A percentile compares a stretch with the other conserved stretches of the same genome.
Evolutionary conservation across 345 rosid genomes (phyloP).

Genomic region (Sisymbrium irio): DNA sequence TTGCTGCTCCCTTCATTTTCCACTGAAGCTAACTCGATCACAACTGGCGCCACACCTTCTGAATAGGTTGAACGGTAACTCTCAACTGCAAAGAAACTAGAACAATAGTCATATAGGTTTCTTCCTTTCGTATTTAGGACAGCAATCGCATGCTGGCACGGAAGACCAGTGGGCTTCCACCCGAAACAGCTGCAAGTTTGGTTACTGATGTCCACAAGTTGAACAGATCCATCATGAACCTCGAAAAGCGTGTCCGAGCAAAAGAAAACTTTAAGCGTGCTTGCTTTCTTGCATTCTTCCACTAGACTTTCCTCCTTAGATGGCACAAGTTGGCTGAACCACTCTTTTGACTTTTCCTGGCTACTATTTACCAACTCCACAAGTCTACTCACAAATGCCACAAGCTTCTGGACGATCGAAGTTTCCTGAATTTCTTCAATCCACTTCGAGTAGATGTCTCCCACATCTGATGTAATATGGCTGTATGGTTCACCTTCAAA

Average conservation of each 20-base stretch:
- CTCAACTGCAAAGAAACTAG: conserved; percentile 56
- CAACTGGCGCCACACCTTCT: conserved; percentile 47
- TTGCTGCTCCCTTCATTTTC: conserved; percentile 33
- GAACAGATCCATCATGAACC: conserved; percentile 69
- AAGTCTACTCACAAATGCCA: conserved; percentile 43
- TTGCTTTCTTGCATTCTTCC: conserved; percentile 56
- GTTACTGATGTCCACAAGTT: conserved; percentile 67
- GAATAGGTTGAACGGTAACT: conserved; percentile 54
- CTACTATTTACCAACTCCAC: conserved; percentile 55
- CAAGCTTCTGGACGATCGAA: conserved; percentile 66
- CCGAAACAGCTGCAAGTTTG: conserved; percentile 65
- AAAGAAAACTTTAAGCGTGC: conserved; percentile 55
- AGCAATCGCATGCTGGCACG: conserved; percentile 84
- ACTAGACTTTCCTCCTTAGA: conserved; percentile 56
- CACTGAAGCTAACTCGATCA: conserved; percentile 2
- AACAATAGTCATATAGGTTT: conserved; percentile 61
- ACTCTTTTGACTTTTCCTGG: conserved; percentile 43
- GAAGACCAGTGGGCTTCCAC: conserved; percentile 71
- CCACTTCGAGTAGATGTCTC: conserved; percentile 63
- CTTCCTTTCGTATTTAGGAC: conserved; percentile 55
- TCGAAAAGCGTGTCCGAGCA: conserved; percentile 83
- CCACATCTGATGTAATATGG: conserved; percentile 56
- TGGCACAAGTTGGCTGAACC: conserved; percentile 72
- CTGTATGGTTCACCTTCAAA: conserved; percentile 76
- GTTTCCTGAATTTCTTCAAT: conserved; percentile 68